phyloP scores from a whole-genome alignment of 148 eudicot species.

The Camellia japonica region DNA sequence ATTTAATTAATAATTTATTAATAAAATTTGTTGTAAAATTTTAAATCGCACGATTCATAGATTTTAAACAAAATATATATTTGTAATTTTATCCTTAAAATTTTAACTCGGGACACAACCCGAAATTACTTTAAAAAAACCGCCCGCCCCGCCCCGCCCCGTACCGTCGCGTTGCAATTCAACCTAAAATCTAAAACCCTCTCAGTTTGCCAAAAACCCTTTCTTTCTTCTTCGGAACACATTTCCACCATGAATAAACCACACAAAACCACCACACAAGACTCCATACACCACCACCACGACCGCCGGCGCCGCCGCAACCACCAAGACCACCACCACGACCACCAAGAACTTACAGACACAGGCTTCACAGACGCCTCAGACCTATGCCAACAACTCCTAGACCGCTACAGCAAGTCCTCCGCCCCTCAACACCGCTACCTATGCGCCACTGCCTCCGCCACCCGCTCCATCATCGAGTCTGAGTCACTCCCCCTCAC shows the following conservation, averaged over 20 bases:
- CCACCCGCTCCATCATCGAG: conserved; percentile 60
- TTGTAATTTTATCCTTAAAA: no score
- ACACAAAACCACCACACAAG: neutral
- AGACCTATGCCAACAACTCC: conserved; percentile 67
- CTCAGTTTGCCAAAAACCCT: neutral
- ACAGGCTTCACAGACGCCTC: conserved; percentile 31
- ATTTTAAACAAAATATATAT: no score
- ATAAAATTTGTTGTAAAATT: no score
- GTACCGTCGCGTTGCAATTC: no score
- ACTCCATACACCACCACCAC: conserved; percentile 6
- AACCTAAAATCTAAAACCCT: conserved; percentile 1
- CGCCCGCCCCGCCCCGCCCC: no score
- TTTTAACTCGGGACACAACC: no score
- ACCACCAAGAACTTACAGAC: conserved; percentile 21
- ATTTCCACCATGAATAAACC: neutral
- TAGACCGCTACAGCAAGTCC: conserved; percentile 70
- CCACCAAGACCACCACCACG: neutral
- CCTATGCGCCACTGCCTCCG: conserved; percentile 84
- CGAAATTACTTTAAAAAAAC: no score
- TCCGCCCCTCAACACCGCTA: conserved; percentile 84
- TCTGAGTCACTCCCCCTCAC: conserved; percentile 53
- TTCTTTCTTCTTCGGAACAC: neutral
- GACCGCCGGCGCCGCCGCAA: neutral
- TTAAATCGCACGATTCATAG: no score
- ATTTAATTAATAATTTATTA: no score